A percentile compares a stretch with the other conserved stretches of the same genome.
phyloP scores from a whole-genome alignment of 306 rosid genomes.

The Trifolium subterraneum region DNA sequence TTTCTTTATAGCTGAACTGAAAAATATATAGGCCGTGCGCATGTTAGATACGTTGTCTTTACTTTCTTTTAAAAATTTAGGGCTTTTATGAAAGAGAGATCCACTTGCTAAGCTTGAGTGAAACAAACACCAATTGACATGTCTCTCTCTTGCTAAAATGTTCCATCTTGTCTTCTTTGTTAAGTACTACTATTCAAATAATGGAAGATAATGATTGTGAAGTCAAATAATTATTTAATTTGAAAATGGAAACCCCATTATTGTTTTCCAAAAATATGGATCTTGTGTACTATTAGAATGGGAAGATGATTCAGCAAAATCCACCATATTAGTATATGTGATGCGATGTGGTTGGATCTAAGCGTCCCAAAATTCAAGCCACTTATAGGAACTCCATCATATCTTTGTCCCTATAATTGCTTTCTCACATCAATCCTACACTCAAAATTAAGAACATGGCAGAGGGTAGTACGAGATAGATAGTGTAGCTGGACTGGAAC shows the following conservation, averaged over 20 bases:
- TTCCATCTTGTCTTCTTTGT: background rate
- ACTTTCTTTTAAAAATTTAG: background rate
- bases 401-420: constrained; percentile 1
- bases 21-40: background rate
- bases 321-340: background rate
- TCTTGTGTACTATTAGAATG: constrained; percentile 14
- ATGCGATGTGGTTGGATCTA: background rate
- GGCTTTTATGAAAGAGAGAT: background rate
- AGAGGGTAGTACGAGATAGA: background rate
- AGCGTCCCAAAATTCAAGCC: background rate
- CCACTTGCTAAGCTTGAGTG: constrained; percentile 3
- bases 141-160: background rate
- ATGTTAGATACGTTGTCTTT: background rate
- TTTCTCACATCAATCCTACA: background rate
- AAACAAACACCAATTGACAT: background rate
- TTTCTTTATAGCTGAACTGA: background rate
- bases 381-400: background rate
- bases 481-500: background rate
- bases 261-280: background rate
- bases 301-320: constrained; percentile 45
- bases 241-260: background rate
- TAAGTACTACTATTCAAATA: background rate
- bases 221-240: constrained; percentile 20
- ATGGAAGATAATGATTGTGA: constrained; percentile 5
- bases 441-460: background rate